Evolutionary conservation across 768 basidiomycete species (phyloP).

Genomic region (Lactarius vividus): DNA sequence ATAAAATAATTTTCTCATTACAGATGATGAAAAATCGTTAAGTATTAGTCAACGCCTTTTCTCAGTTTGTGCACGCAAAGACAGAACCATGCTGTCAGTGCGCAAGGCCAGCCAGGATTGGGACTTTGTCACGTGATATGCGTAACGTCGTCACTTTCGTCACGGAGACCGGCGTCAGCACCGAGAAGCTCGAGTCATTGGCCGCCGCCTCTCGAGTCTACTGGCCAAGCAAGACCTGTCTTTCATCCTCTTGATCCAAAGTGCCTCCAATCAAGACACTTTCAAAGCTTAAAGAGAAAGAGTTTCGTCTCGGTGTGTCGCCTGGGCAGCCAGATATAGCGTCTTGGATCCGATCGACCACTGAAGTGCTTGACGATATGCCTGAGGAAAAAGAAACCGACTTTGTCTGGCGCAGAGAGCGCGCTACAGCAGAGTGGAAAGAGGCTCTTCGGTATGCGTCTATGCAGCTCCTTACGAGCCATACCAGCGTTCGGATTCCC

Average conservation of each 20-base stretch:
- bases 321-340: conserved; percentile 51
- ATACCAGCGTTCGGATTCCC: conserved; percentile 51
- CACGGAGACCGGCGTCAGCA: background rate
- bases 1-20: too few relatives aligned
- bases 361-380: conserved; percentile 32
- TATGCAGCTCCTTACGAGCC: conserved; percentile 46
- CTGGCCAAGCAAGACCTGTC: background rate
- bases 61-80: too few relatives aligned
- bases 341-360: conserved; percentile 57
- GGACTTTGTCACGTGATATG: background rate
- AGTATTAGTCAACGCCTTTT: too few relatives aligned
- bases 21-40: too few relatives aligned
- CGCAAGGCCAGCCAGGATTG: too few relatives aligned
- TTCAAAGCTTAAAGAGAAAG: conserved; percentile 50
- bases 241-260: conserved; percentile 29
- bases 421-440: conserved; percentile 54
- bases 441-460: conserved; percentile 54
- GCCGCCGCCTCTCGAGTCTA: background rate
- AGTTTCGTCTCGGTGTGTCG: conserved; percentile 30
- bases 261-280: conserved; percentile 40
- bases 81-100: too few relatives aligned
- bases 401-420: conserved; percentile 51
- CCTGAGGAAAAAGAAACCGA: conserved; percentile 33
- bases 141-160: background rate
- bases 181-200: background rate